Evolutionary conservation across 306 rosid genomes (phyloP).

Genomic region (Biancaea sappan): DNA sequence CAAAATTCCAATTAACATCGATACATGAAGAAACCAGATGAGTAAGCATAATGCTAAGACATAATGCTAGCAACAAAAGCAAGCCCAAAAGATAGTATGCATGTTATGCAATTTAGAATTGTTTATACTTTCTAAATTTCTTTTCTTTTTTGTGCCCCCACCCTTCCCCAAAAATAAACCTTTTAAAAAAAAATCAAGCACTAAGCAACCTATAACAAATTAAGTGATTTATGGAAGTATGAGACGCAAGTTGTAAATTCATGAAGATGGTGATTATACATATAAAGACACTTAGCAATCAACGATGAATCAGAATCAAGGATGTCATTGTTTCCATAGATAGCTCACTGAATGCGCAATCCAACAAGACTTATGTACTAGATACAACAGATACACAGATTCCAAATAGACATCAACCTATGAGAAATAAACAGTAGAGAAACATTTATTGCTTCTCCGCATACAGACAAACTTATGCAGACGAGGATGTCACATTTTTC

Average conservation of each 20-base stretch:
- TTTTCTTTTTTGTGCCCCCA: not conserved
- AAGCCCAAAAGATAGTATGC: not conserved
- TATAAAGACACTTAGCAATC: conserved; percentile 14
- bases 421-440: conserved; percentile 2
- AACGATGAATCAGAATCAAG: conserved; percentile 16
- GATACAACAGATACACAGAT: conserved; percentile 16
- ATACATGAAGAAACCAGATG: conserved; percentile 11
- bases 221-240: conserved; percentile 19
- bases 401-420: conserved; percentile 18
- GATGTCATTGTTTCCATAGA: conserved; percentile 17
- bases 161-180: not conserved
- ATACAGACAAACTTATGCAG: conserved; percentile 31
- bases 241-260: not conserved
- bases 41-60: conserved; percentile 20
- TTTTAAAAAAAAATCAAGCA: no score
- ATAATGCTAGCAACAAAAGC: conserved; percentile 28
- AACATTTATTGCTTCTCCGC: conserved; percentile 37
- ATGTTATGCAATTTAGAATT: conserved; percentile 2
- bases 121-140: not conserved
- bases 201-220: conserved; percentile 9
- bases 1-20: not conserved
- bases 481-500: conserved; percentile 32
- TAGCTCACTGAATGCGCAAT: conserved; percentile 1
- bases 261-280: not conserved
- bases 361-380: conserved; percentile 13